phyloP scores from a whole-genome alignment of 106 monocot genomes.

The Acanthochlamys bracteata region DNA sequence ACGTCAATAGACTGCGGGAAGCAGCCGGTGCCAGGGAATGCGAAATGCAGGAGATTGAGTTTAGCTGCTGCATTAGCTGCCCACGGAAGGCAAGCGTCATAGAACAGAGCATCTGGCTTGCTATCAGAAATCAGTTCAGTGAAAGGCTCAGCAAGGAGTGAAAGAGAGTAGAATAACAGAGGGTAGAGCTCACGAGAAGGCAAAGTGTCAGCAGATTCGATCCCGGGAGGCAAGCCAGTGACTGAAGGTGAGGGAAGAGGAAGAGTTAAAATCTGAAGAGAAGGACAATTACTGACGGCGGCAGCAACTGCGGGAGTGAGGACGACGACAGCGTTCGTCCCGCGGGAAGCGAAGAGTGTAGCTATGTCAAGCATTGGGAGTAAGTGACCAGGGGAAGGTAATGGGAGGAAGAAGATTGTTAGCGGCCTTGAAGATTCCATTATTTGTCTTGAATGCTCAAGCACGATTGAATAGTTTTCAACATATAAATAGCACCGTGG shows the following conservation, averaged over 20 bases:
- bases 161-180: not conserved
- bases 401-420: not conserved
- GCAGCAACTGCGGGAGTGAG: not conserved
- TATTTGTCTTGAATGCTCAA: too few species aligned
- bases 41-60: not conserved
- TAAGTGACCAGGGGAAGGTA: not conserved
- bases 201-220: not conserved
- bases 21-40: not conserved
- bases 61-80: not conserved
- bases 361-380: slow-evolving; percentile 5
- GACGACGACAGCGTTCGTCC: not conserved
- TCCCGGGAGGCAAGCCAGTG: not conserved
- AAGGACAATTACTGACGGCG: not conserved
- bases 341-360: not conserved
- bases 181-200: not conserved
- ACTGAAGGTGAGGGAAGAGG: not conserved
- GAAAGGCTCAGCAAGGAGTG: not conserved
- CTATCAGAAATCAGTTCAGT: not conserved
- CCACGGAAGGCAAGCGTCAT: not conserved
- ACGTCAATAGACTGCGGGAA: not conserved
- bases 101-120: not conserved
- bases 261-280: not conserved
- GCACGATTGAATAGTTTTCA: too few species aligned
- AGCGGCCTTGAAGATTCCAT: not conserved
- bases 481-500: not conserved